Percentiles rank a stretch among this genome's conserved stretches.
phyloP scores from a whole-genome alignment of 495 filamentous ascomycete genomes.

The Penicillium manginii region DNA sequence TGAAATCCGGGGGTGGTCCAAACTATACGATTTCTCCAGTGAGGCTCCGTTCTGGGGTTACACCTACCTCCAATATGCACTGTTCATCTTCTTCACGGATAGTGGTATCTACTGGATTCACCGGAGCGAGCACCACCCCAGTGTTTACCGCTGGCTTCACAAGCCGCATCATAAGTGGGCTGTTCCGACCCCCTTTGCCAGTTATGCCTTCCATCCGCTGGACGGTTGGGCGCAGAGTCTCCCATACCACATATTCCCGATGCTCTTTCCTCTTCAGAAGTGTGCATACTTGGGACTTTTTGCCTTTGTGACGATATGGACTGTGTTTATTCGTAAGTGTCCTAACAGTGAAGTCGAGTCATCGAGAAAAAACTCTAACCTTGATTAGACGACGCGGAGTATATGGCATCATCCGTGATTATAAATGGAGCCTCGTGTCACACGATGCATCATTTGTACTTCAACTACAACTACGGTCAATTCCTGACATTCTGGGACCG shows the following conservation, averaged over 20 bases:
- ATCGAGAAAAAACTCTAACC: neutral
- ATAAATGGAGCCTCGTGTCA: slow-evolving; percentile 96
- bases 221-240: slow-evolving; percentile 88
- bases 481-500: slow-evolving; percentile 95
- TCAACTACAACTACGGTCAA: slow-evolving; percentile 98
- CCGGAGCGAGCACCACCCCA: slow-evolving; percentile 77
- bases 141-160: slow-evolving; percentile 82
- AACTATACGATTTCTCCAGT: slow-evolving; percentile 75
- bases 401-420: slow-evolving; percentile 74
- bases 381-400: slow-evolving; percentile 78
- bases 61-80: slow-evolving; percentile 79
- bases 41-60: slow-evolving; percentile 74
- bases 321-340: slow-evolving; percentile 75
- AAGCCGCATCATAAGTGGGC: slow-evolving; percentile 99
- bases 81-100: slow-evolving; percentile 92
- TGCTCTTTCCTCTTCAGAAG: slow-evolving; percentile 91
- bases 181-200: slow-evolving; percentile 90
- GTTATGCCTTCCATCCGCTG: slow-evolving; percentile 90
- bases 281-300: slow-evolving; percentile 82
- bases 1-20: slow-evolving; percentile 82
- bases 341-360: neutral
- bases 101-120: slow-evolving; percentile 92
- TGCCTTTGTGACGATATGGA: slow-evolving; percentile 92
- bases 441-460: slow-evolving; percentile 91
- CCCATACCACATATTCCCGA: slow-evolving; percentile 92